Base-by-base conservation (phyloP, 2,329 filamentous ascomycete species). In the Neofusicoccum cordaticola region DNA sequence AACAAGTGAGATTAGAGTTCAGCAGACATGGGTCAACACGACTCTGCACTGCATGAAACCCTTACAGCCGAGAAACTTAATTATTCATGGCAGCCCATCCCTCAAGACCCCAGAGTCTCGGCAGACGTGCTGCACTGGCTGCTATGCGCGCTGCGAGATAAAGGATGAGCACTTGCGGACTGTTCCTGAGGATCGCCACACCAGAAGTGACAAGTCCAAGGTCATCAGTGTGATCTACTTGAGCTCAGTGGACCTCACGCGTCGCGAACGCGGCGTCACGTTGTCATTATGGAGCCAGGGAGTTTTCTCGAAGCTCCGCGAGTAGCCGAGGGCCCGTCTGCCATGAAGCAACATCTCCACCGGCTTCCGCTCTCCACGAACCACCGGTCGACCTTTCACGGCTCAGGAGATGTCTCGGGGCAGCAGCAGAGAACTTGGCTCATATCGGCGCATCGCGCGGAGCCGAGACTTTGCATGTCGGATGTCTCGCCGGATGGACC, bases 381-480 rank as follows among this genome's bases (percentile, higher is more conserved):
- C 41, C 56, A 42, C 35, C 35, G 35, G 35, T 12, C 35, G 35
- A 12, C 2, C 22, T 17, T 22, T 4, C n/a, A 35, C 15, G 15
- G 27, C 31, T 17, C 42, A 47, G 56, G 56, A 47, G 42, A 60
- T 60, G 56, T 60, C 56, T 60, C 42, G 56, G 56, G 37, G 56
- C 22, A 37, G 15, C 15, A 35, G 22, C 27, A 45, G 52, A 19
- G 27, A 15, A 5, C 53, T 45, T 44, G 39, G 39, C 44, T n/a
- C 52, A n/a, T 27, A 37, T 60, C 56, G 42, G 42, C 39, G 31
- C 39, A 34, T 17, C 19, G 41, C 39, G 27, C 13, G 37, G 15
- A 58, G 53, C 53, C 15, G 27, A 42, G n/a, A 44, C 39, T 17
- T 5, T 45, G 35, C 53, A 35, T 45, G 41, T 42, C 56, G 12